phyloP scores from a whole-genome alignment of 352 stramenopile species.

The Discostella stelligera region DNA sequence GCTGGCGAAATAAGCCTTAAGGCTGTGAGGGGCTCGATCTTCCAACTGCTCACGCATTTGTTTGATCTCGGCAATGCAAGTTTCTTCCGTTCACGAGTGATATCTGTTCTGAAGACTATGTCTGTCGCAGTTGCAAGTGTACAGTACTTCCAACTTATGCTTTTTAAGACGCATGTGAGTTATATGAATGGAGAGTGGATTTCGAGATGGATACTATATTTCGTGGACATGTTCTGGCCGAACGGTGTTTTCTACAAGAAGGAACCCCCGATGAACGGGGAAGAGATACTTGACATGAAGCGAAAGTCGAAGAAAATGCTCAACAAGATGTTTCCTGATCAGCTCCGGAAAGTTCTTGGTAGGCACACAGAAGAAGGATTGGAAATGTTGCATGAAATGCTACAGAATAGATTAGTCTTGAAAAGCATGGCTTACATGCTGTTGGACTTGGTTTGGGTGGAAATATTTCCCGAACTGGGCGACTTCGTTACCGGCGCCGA shows the following conservation, averaged over 20 bases:
- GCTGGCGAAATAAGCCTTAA: slow-evolving; percentile 71
- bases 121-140: slow-evolving; percentile 75
- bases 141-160: slow-evolving; percentile 71
- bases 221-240: slow-evolving; percentile 78
- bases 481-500: slow-evolving; percentile 71
- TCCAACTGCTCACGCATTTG: slow-evolving; percentile 72
- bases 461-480: slow-evolving; percentile 78
- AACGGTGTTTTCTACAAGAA: slow-evolving; percentile 75
- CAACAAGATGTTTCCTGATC: slow-evolving; percentile 70
- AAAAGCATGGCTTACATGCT: slow-evolving; percentile 81
- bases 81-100: slow-evolving; percentile 77
- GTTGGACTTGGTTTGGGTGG: slow-evolving; percentile 74
- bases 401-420: slow-evolving; percentile 82
- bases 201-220: slow-evolving; percentile 60
- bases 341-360: slow-evolving; percentile 74
- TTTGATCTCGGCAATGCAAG: slow-evolving; percentile 83
- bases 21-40: slow-evolving; percentile 69
- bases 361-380: slow-evolving; percentile 76
- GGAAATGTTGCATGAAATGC: slow-evolving; percentile 81
- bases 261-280: slow-evolving; percentile 42
- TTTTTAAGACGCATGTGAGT: slow-evolving; percentile 72
- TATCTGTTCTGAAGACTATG: slow-evolving; percentile 79
- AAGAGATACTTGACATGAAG: slow-evolving; percentile 58
- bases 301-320: slow-evolving; percentile 61
- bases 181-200: slow-evolving; percentile 76